These are phyloP conservation scores for Cucurbita argyrosperma DNA, from an alignment of 306 rosid genomes.

Conservation along the genomic window DNA sequence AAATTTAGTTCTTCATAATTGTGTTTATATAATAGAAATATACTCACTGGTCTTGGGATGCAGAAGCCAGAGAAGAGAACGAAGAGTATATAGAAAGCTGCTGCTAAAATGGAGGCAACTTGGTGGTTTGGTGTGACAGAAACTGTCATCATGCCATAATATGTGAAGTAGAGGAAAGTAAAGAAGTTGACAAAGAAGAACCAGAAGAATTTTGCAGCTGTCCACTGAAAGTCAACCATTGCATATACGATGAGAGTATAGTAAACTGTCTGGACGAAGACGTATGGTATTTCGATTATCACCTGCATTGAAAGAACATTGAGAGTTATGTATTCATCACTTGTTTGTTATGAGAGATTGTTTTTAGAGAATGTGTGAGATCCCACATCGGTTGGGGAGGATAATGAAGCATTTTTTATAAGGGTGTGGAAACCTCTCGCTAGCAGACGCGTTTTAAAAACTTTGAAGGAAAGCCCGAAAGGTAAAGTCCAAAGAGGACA, in stretches of 20 bases:
- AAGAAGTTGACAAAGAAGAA: conserved; percentile 40
- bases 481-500: too few relatives aligned
- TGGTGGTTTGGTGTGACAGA: conserved; percentile 51
- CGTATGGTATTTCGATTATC: conserved; percentile 46
- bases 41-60: conserved; percentile 42
- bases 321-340: not conserved
- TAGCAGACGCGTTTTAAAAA: too few relatives aligned
- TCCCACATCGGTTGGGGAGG: too few relatives aligned
- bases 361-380: too few relatives aligned
- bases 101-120: conserved; percentile 34
- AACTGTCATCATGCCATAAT: conserved; percentile 52
- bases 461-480: too few relatives aligned
- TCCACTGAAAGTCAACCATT: conserved; percentile 35
- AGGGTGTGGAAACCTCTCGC: too few relatives aligned
- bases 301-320: conserved; percentile 4
- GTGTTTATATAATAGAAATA: not conserved
- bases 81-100: conserved; percentile 33
- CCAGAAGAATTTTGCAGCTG: conserved; percentile 47
- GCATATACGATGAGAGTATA: conserved; percentile 46
- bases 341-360: not conserved
- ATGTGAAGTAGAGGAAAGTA: conserved; percentile 30
- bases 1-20: not conserved
- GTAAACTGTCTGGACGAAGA: conserved; percentile 26
- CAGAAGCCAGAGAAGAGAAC: conserved; percentile 45
- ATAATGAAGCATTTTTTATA: too few relatives aligned